A percentile compares a stretch with the other conserved stretches of the same genome.
phyloP scores from a whole-genome alignment of 2,329 filamentous ascomycete genomes.

The Thielaviopsis cerberus region DNA sequence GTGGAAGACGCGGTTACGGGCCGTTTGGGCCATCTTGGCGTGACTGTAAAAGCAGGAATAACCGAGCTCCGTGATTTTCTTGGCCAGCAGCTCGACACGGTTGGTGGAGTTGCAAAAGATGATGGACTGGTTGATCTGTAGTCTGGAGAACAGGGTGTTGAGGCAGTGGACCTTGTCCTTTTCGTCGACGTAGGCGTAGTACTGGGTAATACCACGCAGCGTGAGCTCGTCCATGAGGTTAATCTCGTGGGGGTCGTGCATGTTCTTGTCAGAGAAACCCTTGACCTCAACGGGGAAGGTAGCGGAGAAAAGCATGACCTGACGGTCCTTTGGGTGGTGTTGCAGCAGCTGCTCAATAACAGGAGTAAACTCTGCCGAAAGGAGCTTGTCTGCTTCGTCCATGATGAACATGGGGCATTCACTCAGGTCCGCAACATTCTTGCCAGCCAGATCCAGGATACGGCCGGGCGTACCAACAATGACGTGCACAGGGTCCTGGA shows the following conservation, averaged over 20 bases:
- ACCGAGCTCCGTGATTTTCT: conserved; percentile 97
- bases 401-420: conserved; percentile 97
- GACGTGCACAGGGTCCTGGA: conserved; percentile 89
- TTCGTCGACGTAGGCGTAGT: conserved; percentile 98
- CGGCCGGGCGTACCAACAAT: conserved; percentile 92
- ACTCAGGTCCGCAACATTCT: conserved; percentile 88
- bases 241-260: conserved; percentile 91
- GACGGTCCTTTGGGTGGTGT: conserved; percentile 90
- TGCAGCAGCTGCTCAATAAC: conserved; percentile 90
- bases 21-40: conserved; percentile 91
- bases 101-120: conserved; percentile 99
- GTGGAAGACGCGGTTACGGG: conserved; percentile 95
- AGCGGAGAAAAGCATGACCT: conserved; percentile 98
- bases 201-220: conserved; percentile 92
- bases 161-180: conserved; percentile 98
- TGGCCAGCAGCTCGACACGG: conserved; percentile 87
- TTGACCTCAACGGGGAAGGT: conserved; percentile 96
- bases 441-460: conserved; percentile 89
- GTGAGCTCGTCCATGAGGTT: conserved; percentile 99
- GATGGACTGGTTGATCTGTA: conserved; percentile 99
- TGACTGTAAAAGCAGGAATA: conserved; percentile 99
- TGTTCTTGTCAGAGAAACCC: conserved; percentile 95
- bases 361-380: conserved; percentile 90
- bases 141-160: conserved; percentile 95
- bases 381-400: conserved; percentile 96